Base-by-base conservation (phyloP, 306 rosid genomes). In the Ammopiptanthus mongolicus region DNA sequence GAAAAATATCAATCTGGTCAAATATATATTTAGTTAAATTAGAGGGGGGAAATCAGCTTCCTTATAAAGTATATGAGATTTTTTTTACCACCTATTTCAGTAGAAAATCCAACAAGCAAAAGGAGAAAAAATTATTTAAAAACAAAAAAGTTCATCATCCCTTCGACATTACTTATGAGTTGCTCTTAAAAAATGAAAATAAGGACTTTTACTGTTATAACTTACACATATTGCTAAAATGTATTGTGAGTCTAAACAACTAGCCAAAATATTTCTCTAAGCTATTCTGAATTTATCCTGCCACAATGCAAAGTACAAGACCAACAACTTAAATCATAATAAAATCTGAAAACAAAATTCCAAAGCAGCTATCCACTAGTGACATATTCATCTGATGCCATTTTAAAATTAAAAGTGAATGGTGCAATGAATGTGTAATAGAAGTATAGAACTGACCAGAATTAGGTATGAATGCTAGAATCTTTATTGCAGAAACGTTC, bases 231-330 rank as follows among this genome's bases (percentile, higher is more conserved):
- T 17, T 65, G 36, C 23, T 36, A 8, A 64, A n/a, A 21, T 53
- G 14, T 18, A 39, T 23, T 75, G 13, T 44, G n/a, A 0, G 14
- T 17, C 31, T 60, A 29, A 34, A 36, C 62, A 61, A 61, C 10
- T 6, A 15, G 8, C 29, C 28, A 17, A 17, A 63, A 18, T 8
- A 15, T 75, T 61, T 39, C 52, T 69, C 61, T 15, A 62, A 4
- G 69, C 13, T 71, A 61, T 42, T 81, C 64, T 23, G 17, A 62
- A 63, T 56, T 70, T 47, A 62, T 47, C 33, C 42, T 11, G 69
- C 52, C 22, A 60, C 57, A 52, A 67, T 64, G 75, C 74, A 64
- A 25, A 53, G 21, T 50, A 25, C 18, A 46, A 56, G 69, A 53
- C 36, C 4, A n/a, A 62, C 57, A 65, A 36, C 25, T 57, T 23